Evolutionary conservation across 192 early-diverging fungal species (phyloP), one percentile per base, ranked within the genome.

Genomic region (Coemansia sp.): DNA sequence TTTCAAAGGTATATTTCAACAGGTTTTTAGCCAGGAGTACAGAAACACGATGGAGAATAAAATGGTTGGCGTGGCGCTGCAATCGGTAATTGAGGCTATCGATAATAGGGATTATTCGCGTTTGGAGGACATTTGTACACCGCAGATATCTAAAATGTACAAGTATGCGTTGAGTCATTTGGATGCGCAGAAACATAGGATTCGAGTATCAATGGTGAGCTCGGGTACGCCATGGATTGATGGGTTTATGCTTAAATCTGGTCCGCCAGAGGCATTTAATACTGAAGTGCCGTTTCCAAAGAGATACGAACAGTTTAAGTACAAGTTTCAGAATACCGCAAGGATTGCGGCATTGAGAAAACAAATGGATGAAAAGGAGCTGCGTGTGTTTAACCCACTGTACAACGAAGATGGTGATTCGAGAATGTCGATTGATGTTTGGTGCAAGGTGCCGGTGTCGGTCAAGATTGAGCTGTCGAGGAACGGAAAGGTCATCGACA

Each of bases 121-220:
- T 18, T 15, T 76, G 34, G 65, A 63, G 51, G 39, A 71, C 45
- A 39, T 71, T 3, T 65, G 70, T 65, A 55, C 61, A 0, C 68
- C 67, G 18, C n/a, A 65, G 9, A 11, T 76, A 9, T 41, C 69
- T 4, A 67, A 56, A 14, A 38, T 71, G 18, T 76, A 76, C 54
- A 76, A 67, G 38, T 59, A 54, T 37, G 68, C 74, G 8, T 17
- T 76, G 20, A 65, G 52, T 0, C 55, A 71, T 5, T 53, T 76
- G 33, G 38, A 53, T 41, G 58, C 69, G 35, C 68, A 76, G 48
- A 68, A 68, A 8, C 57, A 51, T 45, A 41, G 37, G 56, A 33
- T 75, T 8, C 48, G 55, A 33, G 61, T 75, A 12, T 28, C 69
- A 20, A 9, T 71, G 2, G 15, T 35, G 1, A 37, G 52, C 11